phyloP scores from a whole-genome alignment of 2,329 filamentous ascomycete genomes.

The Xylariales sp. region DNA sequence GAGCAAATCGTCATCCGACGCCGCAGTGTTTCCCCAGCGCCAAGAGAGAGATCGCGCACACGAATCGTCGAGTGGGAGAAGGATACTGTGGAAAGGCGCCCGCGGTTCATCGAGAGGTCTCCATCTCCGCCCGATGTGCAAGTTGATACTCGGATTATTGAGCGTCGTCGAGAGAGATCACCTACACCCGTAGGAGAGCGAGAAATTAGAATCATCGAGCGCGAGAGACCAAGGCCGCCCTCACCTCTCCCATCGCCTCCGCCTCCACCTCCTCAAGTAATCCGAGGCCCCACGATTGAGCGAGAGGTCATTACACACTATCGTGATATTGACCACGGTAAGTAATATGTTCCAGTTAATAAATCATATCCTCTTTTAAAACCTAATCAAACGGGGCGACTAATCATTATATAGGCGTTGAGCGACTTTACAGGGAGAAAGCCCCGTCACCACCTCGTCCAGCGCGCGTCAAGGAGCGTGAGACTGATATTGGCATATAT shows the following conservation, averaged over 20 bases:
- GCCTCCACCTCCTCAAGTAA: constrained; percentile 58
- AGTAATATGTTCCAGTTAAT: constrained; percentile 27
- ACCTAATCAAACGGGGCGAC: constrained; percentile 2
- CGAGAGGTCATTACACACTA: constrained; percentile 89
- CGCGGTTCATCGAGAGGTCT: constrained; percentile 36
- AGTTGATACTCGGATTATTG: constrained; percentile 9
- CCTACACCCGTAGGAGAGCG: constrained; percentile 30
- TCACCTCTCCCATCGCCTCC: constrained; percentile 46
- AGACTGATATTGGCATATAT: constrained; percentile 60
- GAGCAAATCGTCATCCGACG: constrained; percentile 32
- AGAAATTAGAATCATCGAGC: constrained; percentile 47
- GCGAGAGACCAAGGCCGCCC: constrained; percentile 36
- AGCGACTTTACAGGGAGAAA: constrained; percentile 34
- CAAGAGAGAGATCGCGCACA: constrained; percentile 19
- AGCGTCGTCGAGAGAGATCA: constrained; percentile 5
- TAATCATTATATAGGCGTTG: constrained; percentile 32
- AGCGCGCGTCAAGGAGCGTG: constrained; percentile 42
- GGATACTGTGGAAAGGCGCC: constrained; percentile 30
- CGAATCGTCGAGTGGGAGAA: constrained; percentile 30
- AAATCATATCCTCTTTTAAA: too few relatives aligned
- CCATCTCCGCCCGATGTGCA: constrained; percentile 19
- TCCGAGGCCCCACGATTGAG: constrained; percentile 75
- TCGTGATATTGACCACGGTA: constrained; percentile 81
- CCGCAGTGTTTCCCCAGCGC: constrained; percentile 8
- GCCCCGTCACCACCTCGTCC: constrained; percentile 38